phyloP scores from a whole-genome alignment of 805 yeast genomes.

The Barnettozyma sp. region DNA sequence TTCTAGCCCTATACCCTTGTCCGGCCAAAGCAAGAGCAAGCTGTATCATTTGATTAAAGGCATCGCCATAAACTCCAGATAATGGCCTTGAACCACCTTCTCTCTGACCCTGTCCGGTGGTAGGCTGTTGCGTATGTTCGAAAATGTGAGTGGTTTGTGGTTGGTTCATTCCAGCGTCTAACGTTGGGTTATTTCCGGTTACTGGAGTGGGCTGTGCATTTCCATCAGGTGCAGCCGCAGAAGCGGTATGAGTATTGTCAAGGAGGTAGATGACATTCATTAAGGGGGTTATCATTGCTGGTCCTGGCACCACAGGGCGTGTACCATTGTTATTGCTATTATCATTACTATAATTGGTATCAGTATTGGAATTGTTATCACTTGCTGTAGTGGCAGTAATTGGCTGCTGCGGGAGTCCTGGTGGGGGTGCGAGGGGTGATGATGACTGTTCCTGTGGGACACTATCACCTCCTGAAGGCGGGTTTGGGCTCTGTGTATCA shows the following conservation, averaged over 20 bases:
- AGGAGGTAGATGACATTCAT: slow-evolving; percentile 1
- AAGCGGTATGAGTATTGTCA: background rate
- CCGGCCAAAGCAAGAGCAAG: slow-evolving; percentile 1
- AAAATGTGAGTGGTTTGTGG: background rate
- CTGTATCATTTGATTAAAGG: slow-evolving; percentile 2
- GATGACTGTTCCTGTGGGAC: too few species aligned
- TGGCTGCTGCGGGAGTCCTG: background rate
- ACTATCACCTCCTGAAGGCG: too few species aligned
- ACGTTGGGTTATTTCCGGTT: background rate
- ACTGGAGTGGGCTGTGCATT: background rate
- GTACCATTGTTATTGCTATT: background rate
- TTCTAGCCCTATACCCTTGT: slow-evolving; percentile 14
- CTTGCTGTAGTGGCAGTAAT: too few species aligned
- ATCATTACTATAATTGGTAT: too few species aligned
- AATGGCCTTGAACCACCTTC: background rate
- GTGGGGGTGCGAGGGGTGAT: background rate
- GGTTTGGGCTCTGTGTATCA: background rate
- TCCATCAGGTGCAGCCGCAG: too few species aligned
- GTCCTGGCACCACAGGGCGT: too few species aligned
- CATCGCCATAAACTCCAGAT: background rate
- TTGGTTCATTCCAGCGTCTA: background rate
- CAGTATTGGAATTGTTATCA: too few species aligned
- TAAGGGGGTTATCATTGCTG: background rate
- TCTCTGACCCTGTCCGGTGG: background rate
- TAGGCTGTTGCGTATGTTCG: background rate